These are phyloP conservation scores for Trichoderma oligosporum DNA, from an alignment of 2,329 filamentous ascomycete genomes.

Conservation along the genomic window DNA sequence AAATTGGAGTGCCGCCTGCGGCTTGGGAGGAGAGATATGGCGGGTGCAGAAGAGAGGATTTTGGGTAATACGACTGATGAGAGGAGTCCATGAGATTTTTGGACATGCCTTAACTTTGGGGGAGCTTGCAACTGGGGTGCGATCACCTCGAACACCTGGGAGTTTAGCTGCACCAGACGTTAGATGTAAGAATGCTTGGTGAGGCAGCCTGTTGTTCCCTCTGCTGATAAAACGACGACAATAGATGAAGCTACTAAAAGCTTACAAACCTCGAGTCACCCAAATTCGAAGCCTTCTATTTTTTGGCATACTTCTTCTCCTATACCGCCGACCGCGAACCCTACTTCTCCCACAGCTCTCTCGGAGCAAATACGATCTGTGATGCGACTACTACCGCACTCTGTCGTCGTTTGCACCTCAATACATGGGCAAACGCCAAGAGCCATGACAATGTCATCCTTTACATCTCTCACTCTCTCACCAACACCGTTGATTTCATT, in stretches of 20 bases:
- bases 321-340: conserved; percentile 35
- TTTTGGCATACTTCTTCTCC: conserved; percentile 31
- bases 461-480: conserved; percentile 52
- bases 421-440: conserved; percentile 36
- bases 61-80: conserved; percentile 19
- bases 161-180: background rate
- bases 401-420: conserved; percentile 54
- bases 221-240: background rate
- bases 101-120: conserved; percentile 21
- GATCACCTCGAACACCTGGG: background rate
- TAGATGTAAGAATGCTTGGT: background rate
- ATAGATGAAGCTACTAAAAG: background rate
- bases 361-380: conserved; percentile 49
- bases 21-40: background rate
- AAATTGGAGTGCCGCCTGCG: background rate
- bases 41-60: conserved; percentile 17
- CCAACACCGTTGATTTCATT: conserved; percentile 53
- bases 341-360: conserved; percentile 32
- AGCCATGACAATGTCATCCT: conserved; percentile 59
- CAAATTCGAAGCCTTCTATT: background rate
- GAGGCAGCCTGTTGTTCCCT: background rate
- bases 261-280: background rate
- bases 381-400: conserved; percentile 53
- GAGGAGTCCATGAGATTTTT: conserved; percentile 20
- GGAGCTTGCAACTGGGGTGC: conserved; percentile 16